Conservation (phyloP, 148 eudicot genomes). For the Persicaria tinctoria region DNA sequence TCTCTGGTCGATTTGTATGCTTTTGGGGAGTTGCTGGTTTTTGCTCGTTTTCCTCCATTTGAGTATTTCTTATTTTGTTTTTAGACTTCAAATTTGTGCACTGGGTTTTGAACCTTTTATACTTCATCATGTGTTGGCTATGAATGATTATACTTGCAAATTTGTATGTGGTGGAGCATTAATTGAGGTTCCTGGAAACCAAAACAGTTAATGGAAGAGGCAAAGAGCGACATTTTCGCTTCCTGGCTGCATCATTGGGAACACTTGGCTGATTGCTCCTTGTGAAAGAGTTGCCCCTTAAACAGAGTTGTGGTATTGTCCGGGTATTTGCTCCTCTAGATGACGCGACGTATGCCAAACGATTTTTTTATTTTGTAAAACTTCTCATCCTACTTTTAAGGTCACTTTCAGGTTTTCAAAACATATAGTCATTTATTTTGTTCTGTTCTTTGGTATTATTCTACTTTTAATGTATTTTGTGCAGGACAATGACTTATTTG, state of each 20-base stretch:
- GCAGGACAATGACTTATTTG: too few species aligned
- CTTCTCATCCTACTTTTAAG: not conserved
- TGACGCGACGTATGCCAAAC: conserved; percentile 63
- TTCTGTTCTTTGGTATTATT: not conserved
- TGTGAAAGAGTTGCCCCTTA: conserved; percentile 65
- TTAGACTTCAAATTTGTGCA: too few species aligned
- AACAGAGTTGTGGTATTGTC: conserved; percentile 48
- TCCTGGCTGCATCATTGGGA: conserved; percentile 60
- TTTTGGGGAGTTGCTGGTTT: too few species aligned
- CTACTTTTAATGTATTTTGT: too few species aligned
- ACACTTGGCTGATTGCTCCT: conserved; percentile 86
- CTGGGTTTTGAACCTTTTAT: too few species aligned
- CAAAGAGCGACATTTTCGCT: conserved; percentile 79
- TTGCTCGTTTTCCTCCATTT: too few species aligned
- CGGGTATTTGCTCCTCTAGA: conserved; percentile 89
- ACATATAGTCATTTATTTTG: not conserved
- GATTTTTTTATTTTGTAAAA: not conserved
- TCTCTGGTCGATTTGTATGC: too few species aligned
- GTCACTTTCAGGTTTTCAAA: not conserved
- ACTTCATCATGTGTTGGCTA: too few species aligned
- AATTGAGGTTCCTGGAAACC: too few species aligned
- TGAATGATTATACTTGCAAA: too few species aligned
- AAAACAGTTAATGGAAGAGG: conserved; percentile 90
- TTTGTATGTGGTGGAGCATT: too few species aligned
- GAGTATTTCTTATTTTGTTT: too few species aligned